A percentile compares a stretch with the other conserved stretches of the same genome.
These are phyloP conservation scores for Citrus trifoliata DNA, from an alignment of 345 rosid genomes.

Conservation along the genomic window DNA sequence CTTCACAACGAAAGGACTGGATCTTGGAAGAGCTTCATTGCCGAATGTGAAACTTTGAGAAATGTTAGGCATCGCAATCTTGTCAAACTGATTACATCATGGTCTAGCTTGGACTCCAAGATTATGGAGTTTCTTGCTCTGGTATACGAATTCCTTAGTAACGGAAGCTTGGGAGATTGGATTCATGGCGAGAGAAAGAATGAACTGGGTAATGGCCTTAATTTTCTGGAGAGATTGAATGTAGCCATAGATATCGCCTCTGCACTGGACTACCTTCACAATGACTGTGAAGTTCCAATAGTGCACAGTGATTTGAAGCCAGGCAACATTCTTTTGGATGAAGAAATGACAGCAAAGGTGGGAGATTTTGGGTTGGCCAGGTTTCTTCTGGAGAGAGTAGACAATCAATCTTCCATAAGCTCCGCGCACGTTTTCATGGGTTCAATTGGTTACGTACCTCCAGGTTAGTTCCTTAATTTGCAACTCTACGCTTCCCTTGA, in stretches of 20 bases:
- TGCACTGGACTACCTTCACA: constrained; percentile 49
- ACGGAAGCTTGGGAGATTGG: constrained; percentile 52
- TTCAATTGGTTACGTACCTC: constrained; percentile 41
- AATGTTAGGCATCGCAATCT: constrained; percentile 52
- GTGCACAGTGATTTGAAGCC: constrained; percentile 32
- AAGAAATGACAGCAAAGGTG: constrained; percentile 49
- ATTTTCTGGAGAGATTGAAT: constrained; percentile 39
- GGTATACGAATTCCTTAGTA: constrained; percentile 43
- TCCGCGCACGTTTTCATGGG: constrained; percentile 20
- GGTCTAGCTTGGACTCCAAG: constrained; percentile 42
- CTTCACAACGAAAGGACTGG: constrained; percentile 28
- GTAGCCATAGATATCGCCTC: constrained; percentile 41
- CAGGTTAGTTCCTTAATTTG: constrained; percentile 32
- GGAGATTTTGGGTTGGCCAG: constrained; percentile 55
- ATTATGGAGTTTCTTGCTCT: constrained; percentile 46
- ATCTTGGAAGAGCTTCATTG: constrained; percentile 39
- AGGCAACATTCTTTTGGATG: constrained; percentile 34
- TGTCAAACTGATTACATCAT: constrained; percentile 46
- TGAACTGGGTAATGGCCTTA: constrained; percentile 27
- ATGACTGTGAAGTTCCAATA: constrained; percentile 28
- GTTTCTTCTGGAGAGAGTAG: constrained; percentile 19
- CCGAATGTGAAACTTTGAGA: constrained; percentile 48
- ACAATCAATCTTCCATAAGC: constrained; percentile 26
- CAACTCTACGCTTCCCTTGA: too few relatives aligned
- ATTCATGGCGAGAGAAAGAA: constrained; percentile 30